phyloP scores from a whole-genome alignment of 768 basidiomycete species.

The Amanita fuliginea region DNA sequence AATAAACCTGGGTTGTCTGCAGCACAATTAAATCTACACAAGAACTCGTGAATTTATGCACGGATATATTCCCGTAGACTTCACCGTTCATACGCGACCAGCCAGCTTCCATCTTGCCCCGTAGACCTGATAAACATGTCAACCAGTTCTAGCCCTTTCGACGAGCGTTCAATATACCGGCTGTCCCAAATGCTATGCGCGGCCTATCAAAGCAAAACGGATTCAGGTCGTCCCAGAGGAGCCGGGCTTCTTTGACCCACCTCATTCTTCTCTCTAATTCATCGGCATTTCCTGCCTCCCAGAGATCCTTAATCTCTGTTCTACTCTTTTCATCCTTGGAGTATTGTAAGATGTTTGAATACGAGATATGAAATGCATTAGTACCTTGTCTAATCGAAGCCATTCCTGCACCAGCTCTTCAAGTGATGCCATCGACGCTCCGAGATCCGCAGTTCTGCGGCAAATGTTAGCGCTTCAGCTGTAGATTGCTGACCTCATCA shows the following conservation, averaged over 20 bases:
- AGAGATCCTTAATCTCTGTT: constrained; percentile 35
- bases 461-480: neutral
- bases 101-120: constrained; percentile 81
- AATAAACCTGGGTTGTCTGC: constrained; percentile 64
- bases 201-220: constrained; percentile 23
- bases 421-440: constrained; percentile 14
- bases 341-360: neutral
- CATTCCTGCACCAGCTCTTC: constrained; percentile 37
- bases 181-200: constrained; percentile 82
- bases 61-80: neutral
- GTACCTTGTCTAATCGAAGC: constrained; percentile 37
- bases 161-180: constrained; percentile 35
- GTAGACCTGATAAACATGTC: constrained; percentile 36
- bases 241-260: constrained; percentile 16
- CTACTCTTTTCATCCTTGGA: constrained; percentile 39
- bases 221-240: neutral
- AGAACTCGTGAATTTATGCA: neutral
- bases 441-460: no score
- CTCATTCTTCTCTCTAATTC: constrained; percentile 51
- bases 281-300: constrained; percentile 25
- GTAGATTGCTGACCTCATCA: constrained; percentile 5
- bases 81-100: constrained; percentile 83
- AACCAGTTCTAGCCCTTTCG: neutral
- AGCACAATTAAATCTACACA: constrained; percentile 59
- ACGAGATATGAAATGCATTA: neutral